A percentile compares a stretch with the other conserved stretches of the same genome.
phyloP scores from a whole-genome alignment of 768 basidiomycete species.

The Rhodotorula taiwanensis region DNA sequence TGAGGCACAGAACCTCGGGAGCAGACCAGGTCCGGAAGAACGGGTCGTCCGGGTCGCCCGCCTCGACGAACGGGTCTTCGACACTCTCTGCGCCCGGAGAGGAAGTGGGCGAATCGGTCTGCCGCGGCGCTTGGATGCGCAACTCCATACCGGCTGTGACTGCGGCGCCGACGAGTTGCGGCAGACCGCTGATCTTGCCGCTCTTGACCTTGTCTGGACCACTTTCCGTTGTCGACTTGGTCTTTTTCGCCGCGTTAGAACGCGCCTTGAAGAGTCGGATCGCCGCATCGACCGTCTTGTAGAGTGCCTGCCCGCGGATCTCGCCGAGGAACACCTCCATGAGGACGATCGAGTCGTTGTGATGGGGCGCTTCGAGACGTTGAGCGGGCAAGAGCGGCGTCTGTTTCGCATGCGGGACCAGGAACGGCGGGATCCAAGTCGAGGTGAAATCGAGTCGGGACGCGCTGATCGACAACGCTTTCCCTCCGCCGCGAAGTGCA shows the following conservation, averaged over 20 bases:
- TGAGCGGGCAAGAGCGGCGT: neutral
- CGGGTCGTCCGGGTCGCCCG: slow-evolving; percentile 13
- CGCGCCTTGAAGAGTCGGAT: slow-evolving; percentile 28
- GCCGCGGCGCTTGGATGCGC: slow-evolving; percentile 3
- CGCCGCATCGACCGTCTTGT: slow-evolving; percentile 27
- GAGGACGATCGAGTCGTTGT: slow-evolving; percentile 27
- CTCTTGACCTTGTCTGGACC: neutral
- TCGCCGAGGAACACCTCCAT: slow-evolving; percentile 15
- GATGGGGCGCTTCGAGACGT: neutral
- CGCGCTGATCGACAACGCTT: slow-evolving; percentile 26
- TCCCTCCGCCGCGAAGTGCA: slow-evolving; percentile 5
- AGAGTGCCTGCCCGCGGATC: slow-evolving; percentile 22
- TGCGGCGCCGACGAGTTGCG: slow-evolving; percentile 12
- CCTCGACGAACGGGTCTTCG: neutral
- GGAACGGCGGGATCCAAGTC: slow-evolving; percentile 23
- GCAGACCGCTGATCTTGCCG: slow-evolving; percentile 3
- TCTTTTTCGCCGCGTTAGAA: neutral
- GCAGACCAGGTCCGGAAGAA: slow-evolving; percentile 26
- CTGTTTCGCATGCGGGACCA: neutral
- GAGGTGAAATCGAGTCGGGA: slow-evolving; percentile 24
- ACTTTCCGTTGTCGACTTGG: neutral
- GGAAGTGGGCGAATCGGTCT: neutral
- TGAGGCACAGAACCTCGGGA: slow-evolving; percentile 30
- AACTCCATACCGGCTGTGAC: slow-evolving; percentile 22
- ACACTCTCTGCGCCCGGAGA: neutral